Evolutionary conservation across 192 early-diverging fungal species (phyloP).

Genomic region (Coemansia sp.): DNA sequence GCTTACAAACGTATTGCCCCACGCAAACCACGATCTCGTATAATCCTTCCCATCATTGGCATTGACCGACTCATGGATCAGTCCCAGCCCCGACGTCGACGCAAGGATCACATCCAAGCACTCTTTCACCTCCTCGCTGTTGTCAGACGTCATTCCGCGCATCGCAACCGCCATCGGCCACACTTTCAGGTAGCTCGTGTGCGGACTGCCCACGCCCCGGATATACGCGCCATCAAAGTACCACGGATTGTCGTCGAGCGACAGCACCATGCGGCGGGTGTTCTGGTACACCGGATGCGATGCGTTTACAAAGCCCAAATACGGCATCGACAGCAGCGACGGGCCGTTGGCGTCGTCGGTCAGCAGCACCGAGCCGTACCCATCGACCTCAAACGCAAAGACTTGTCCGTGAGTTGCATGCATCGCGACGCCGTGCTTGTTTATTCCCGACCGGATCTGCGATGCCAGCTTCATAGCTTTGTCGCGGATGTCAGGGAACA

Average conservation of each 20-base stretch:
- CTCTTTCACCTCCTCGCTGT: slow-evolving; percentile 54
- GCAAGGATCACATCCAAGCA: slow-evolving; percentile 58
- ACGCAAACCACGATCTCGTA: slow-evolving; percentile 48
- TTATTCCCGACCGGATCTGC: slow-evolving; percentile 57
- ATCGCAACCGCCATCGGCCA: slow-evolving; percentile 70
- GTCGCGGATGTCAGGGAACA: slow-evolving; percentile 29
- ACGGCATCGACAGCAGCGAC: slow-evolving; percentile 60
- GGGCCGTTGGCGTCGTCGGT: slow-evolving; percentile 77
- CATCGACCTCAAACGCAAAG: slow-evolving; percentile 73
- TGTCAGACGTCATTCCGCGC: slow-evolving; percentile 54
- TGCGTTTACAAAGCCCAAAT: slow-evolving; percentile 57
- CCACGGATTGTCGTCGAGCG: slow-evolving; percentile 61
- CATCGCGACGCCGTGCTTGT: slow-evolving; percentile 48
- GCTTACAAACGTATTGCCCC: slow-evolving; percentile 40
- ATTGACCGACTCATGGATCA: slow-evolving; percentile 68
- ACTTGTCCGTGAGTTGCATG: slow-evolving; percentile 59
- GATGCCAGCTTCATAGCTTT: slow-evolving; percentile 43
- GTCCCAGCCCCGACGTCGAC: slow-evolving; percentile 56
- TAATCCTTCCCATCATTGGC: slow-evolving; percentile 42
- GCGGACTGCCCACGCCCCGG: slow-evolving; percentile 64
- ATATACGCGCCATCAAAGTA: slow-evolving; percentile 59
- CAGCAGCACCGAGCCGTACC: slow-evolving; percentile 61
- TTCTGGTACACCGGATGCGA: slow-evolving; percentile 56
- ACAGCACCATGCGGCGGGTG: slow-evolving; percentile 61
- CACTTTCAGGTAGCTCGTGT: slow-evolving; percentile 58